Evolutionary conservation across 139 green algal genomes (phyloP).

Genomic region (Tetratostichococcus sp.): DNA sequence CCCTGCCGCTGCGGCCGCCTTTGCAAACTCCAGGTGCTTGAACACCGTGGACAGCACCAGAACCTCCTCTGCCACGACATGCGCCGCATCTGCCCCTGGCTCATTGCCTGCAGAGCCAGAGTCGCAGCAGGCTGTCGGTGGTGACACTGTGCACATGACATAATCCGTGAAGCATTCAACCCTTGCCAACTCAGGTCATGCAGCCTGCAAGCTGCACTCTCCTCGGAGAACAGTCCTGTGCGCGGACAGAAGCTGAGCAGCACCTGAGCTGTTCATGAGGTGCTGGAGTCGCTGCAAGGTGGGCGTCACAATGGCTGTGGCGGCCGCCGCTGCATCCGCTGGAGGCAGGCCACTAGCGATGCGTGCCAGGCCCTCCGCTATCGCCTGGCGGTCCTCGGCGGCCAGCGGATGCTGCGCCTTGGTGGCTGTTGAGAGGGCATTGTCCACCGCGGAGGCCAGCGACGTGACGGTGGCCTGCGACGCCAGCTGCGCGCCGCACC

Average conservation of each 20-base stretch:
- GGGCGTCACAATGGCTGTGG: background rate
- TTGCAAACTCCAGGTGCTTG: background rate
- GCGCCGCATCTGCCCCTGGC: background rate
- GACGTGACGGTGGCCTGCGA: background rate
- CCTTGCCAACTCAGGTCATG: no score
- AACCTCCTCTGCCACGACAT: background rate
- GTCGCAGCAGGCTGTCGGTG: background rate
- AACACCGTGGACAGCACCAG: background rate
- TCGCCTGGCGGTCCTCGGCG: background rate
- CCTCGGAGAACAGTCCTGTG: no score
- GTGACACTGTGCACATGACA: no score
- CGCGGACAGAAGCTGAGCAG: background rate
- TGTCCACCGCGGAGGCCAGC: background rate
- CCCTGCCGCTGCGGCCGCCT: no score
- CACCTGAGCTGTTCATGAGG: background rate
- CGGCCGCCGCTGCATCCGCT: slow-evolving; percentile 5
- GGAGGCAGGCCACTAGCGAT: background rate
- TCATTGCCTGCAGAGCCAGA: background rate
- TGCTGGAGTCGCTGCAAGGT: slow-evolving; percentile 5
- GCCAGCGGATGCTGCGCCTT: background rate
- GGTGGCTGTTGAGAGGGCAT: background rate
- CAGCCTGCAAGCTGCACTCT: no score
- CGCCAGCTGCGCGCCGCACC: slow-evolving; percentile 3
- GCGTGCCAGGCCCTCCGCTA: slow-evolving; percentile 14
- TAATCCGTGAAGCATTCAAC: no score